Evolutionary conservation across 2,329 filamentous ascomycete genomes (phyloP).

Genomic region (Stenocarpella maydis): DNA sequence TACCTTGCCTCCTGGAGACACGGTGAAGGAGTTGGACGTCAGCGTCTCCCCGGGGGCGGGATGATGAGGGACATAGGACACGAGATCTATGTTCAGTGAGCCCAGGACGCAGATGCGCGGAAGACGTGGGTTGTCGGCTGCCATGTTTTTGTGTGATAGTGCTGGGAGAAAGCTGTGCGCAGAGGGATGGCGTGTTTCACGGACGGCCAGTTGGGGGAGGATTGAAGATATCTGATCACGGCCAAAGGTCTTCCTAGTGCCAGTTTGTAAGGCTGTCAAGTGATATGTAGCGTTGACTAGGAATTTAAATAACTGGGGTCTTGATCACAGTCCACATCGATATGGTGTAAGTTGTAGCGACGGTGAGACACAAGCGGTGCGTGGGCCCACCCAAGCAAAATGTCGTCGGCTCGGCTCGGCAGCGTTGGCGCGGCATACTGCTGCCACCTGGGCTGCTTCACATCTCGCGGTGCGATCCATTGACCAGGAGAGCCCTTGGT

Average conservation of each 20-base stretch:
- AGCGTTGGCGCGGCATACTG: background rate
- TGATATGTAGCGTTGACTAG: background rate
- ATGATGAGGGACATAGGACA: constrained; percentile 85
- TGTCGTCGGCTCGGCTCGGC: constrained; percentile 28
- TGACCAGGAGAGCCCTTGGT: background rate
- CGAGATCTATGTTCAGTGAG: constrained; percentile 93
- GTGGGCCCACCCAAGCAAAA: constrained; percentile 8
- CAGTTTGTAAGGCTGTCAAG: background rate
- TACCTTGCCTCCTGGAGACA: constrained; percentile 83
- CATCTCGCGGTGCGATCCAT: background rate
- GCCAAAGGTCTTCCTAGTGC: background rate
- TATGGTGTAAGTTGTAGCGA: constrained; percentile 3
- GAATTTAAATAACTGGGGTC: background rate
- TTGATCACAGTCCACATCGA: background rate
- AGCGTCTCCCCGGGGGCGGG: constrained; percentile 88
- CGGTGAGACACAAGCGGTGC: background rate
- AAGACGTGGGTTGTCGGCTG: constrained; percentile 38
- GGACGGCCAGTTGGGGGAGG: too few relatives aligned
- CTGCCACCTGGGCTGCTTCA: background rate
- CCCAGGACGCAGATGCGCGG: constrained; percentile 82
- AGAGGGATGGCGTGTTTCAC: background rate
- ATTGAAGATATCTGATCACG: background rate
- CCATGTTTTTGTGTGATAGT: constrained; percentile 35
- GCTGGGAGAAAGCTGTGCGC: background rate
- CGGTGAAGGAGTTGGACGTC: constrained; percentile 78